Conservation (phyloP, 306 rosid species). For the Fagus crenata region DNA sequence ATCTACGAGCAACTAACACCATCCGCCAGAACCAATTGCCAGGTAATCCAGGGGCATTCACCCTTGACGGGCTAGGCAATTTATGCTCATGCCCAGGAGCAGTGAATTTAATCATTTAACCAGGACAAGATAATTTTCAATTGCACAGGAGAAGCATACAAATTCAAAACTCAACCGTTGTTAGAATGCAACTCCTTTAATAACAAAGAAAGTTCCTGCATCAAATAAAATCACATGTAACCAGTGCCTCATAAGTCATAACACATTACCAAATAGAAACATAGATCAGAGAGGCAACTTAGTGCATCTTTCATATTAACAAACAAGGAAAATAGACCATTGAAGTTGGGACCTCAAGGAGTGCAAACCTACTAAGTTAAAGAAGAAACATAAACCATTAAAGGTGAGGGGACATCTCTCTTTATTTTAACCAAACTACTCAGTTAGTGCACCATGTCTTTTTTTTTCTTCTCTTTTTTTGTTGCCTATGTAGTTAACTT, state of each 20-base stretch:
- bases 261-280: neutral
- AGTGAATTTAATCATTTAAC: neutral
- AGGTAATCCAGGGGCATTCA: too few species aligned
- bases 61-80: too few species aligned
- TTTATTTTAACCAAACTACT: neutral
- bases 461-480: too few species aligned
- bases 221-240: neutral
- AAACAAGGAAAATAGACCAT: neutral
- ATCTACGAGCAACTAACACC: too few species aligned
- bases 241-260: neutral
- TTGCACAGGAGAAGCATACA: neutral
- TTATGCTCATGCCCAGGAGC: too few species aligned
- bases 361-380: neutral
- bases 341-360: neutral
- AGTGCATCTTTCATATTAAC: neutral
- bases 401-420: neutral
- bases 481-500: neutral
- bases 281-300: neutral
- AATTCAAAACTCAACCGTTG: neutral
- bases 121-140: neutral
- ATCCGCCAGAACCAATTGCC: too few species aligned
- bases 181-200: neutral
- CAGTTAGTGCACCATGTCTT: neutral
- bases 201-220: neutral
- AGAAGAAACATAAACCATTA: neutral